Conservation (phyloP, 495 filamentous ascomycete genomes). For the Penicillium simplicissimum region DNA sequence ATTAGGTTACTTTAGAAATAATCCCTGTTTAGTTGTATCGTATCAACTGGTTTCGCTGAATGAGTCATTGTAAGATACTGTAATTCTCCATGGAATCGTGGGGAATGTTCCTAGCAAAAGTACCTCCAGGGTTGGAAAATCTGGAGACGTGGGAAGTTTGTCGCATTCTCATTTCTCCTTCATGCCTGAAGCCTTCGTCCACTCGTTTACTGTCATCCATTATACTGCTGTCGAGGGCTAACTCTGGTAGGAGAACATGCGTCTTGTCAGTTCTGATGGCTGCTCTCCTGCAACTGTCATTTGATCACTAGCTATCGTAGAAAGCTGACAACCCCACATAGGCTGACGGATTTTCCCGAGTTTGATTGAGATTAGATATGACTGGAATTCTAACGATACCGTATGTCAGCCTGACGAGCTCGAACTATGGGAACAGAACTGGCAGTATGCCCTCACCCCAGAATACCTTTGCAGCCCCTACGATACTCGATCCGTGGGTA, state of each 20-base stretch:
- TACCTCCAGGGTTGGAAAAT: not conserved
- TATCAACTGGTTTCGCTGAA: not conserved
- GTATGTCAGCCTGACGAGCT: not conserved
- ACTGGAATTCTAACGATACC: not conserved
- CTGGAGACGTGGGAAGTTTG: not conserved
- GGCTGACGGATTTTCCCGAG: not conserved
- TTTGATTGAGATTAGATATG: slow-evolving; percentile 4
- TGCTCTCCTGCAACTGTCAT: not conserved
- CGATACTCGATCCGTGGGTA: too few species aligned
- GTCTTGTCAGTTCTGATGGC: not conserved
- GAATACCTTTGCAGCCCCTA: too few species aligned
- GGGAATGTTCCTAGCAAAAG: not conserved
- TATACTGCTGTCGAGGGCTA: not conserved
- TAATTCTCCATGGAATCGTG: not conserved
- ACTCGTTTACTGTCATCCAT: not conserved
- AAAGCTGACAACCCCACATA: not conserved
- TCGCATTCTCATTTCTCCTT: not conserved
- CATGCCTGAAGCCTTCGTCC: not conserved
- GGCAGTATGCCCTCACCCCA: slow-evolving; percentile 3
- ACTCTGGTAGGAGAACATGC: not conserved
- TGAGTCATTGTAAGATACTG: not conserved
- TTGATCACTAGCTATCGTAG: not conserved
- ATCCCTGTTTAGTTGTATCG: slow-evolving; percentile 4
- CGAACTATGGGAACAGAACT: slow-evolving; percentile 7
- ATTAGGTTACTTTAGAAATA: slow-evolving; percentile 2